phyloP scores from a whole-genome alignment of 306 rosid genomes.

The Myrica gale region DNA sequence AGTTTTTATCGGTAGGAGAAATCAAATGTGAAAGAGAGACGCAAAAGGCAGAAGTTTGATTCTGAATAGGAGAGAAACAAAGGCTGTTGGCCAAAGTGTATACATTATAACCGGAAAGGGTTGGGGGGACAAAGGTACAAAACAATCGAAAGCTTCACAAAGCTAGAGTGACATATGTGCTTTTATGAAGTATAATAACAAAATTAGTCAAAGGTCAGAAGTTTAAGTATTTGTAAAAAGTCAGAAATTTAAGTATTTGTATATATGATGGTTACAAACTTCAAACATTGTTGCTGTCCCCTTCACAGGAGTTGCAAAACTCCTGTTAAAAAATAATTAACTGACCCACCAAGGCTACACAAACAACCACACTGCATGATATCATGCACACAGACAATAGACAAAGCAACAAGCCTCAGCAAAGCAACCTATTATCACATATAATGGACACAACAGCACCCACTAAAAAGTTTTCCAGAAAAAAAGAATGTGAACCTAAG shows the following conservation, averaged over 20 bases:
- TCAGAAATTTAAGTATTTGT: neutral
- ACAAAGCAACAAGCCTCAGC: slow-evolving; percentile 27
- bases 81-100: neutral
- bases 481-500: slow-evolving; percentile 14
- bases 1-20: neutral
- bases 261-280: neutral
- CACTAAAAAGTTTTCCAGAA: slow-evolving; percentile 20
- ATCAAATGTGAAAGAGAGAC: neutral
- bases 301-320: slow-evolving; percentile 22
- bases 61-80: neutral
- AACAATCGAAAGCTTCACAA: neutral
- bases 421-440: slow-evolving; percentile 24
- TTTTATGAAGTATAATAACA: neutral
- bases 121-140: neutral
- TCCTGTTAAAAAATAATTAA: slow-evolving; percentile 24
- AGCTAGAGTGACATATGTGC: neutral
- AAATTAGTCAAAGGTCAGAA: neutral
- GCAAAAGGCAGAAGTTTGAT: slow-evolving; percentile 8
- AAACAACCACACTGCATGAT: slow-evolving; percentile 8
- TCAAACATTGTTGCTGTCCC: slow-evolving; percentile 9
- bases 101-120: neutral
- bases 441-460: slow-evolving; percentile 5
- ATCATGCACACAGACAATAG: slow-evolving; percentile 32
- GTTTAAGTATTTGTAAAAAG: neutral
- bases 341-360: slow-evolving; percentile 29